Evolutionary conservation across 192 early-diverging fungal species (phyloP).

Genomic region (Coemansia sp.): DNA sequence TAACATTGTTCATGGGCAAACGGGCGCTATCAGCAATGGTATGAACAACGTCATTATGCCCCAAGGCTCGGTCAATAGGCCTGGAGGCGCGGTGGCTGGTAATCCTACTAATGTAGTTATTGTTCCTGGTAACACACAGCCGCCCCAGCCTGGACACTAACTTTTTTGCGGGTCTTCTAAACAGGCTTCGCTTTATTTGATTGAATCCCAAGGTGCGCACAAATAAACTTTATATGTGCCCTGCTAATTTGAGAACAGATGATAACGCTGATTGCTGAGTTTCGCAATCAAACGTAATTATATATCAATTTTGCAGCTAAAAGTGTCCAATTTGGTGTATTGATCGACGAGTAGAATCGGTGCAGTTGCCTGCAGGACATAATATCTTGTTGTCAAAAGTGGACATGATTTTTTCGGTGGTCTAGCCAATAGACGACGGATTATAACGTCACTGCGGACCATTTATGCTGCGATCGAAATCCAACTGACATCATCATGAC

Average conservation of each 20-base stretch:
- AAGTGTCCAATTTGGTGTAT: not conserved
- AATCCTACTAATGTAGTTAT: not conserved
- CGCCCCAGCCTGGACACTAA: not conserved
- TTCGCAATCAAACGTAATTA: too few species aligned
- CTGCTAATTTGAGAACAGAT: not conserved
- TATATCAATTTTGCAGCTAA: too few species aligned
- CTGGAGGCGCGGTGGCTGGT: not conserved
- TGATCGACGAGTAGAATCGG: constrained; percentile 1
- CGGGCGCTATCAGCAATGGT: constrained; percentile 29
- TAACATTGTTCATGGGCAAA: constrained; percentile 18
- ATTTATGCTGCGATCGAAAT: constrained; percentile 3
- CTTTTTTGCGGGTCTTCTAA: not conserved
- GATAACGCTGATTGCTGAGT: too few species aligned
- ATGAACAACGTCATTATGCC: constrained; percentile 28
- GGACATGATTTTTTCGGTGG: not conserved
- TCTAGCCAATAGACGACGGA: constrained; percentile 7
- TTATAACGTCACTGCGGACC: not conserved
- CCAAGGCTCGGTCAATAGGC: not conserved
- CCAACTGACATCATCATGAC: constrained; percentile 1
- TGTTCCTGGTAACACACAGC: not conserved
- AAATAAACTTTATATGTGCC: not conserved
- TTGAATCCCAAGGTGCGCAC: not conserved
- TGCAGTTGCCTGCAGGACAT: not conserved
- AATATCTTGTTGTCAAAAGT: not conserved
- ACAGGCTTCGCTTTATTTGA: not conserved